Percentiles rank a stretch among this genome's conserved stretches.
These are phyloP conservation scores for Termitomyces sp. DNA, from an alignment of 768 basidiomycete species.

Conservation along the genomic window DNA sequence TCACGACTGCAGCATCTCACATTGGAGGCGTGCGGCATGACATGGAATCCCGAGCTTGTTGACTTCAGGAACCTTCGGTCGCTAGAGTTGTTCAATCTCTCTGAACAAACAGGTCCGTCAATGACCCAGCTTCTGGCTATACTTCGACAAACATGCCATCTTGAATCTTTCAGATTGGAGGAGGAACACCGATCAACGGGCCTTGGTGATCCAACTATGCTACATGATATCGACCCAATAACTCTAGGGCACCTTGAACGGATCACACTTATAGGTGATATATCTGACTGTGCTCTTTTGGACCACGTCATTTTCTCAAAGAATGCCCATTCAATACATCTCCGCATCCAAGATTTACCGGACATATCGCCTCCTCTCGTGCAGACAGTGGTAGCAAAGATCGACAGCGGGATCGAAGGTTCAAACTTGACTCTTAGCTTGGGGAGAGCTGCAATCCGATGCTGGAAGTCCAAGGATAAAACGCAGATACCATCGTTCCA, in stretches of 20 bases:
- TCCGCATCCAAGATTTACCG: background rate
- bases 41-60: background rate
- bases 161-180: background rate
- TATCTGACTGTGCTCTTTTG: background rate
- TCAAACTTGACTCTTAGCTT: background rate
- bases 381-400: background rate
- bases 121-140: background rate
- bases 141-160: background rate
- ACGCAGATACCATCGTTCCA: background rate
- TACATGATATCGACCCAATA: background rate
- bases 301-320: background rate
- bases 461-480: background rate
- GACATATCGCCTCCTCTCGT: background rate
- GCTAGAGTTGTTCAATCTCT: background rate
- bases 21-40: background rate
- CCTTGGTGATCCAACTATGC: background rate
- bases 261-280: background rate
- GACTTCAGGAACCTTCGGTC: background rate
- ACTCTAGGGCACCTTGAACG: background rate
- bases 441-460: background rate
- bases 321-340: background rate
- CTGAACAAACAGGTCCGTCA: background rate
- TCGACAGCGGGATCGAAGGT: background rate
- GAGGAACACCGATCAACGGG: fast-evolving
- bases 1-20: background rate